Evolutionary conservation across 2,329 filamentous ascomycete species (phyloP).

Genomic region (Trichophyton verrucosum): DNA sequence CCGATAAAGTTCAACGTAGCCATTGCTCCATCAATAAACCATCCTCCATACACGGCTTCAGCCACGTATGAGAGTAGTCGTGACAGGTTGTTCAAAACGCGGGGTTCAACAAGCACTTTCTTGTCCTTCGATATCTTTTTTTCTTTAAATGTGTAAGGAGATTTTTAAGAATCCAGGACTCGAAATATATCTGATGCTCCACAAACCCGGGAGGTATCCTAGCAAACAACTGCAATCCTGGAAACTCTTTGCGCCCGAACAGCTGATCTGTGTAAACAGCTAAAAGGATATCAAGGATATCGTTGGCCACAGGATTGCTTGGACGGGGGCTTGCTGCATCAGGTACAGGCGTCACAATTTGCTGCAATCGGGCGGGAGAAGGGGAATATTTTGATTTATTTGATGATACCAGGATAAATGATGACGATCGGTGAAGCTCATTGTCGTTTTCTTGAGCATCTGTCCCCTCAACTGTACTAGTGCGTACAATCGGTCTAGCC

Average conservation of each 20-base stretch:
- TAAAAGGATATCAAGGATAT: slow-evolving; percentile 63
- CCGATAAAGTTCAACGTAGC: slow-evolving; percentile 76
- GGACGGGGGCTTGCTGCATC: slow-evolving; percentile 35
- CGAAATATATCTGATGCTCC: slow-evolving; percentile 90
- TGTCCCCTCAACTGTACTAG: slow-evolving; percentile 46
- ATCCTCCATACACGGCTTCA: slow-evolving; percentile 88
- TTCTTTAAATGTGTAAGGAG: slow-evolving; percentile 58
- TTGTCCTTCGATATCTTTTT: slow-evolving; percentile 60
- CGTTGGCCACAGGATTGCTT: slow-evolving; percentile 60
- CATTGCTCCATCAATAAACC: slow-evolving; percentile 84
- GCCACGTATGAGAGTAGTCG: slow-evolving; percentile 69
- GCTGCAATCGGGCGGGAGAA: slow-evolving; percentile 51
- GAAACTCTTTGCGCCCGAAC: slow-evolving; percentile 76
- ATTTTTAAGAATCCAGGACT: slow-evolving; percentile 72
- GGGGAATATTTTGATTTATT: slow-evolving; percentile 48
- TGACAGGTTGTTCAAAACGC: slow-evolving; percentile 73
- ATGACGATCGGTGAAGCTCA: slow-evolving; percentile 64
- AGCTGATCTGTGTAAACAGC: slow-evolving; percentile 77
- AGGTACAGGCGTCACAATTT: slow-evolving; percentile 49
- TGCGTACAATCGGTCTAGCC: slow-evolving; percentile 57
- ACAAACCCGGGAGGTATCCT: slow-evolving; percentile 87
- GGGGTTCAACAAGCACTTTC: slow-evolving; percentile 63
- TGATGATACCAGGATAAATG: slow-evolving; percentile 76
- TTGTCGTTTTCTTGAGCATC: slow-evolving; percentile 28
- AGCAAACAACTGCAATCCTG: slow-evolving; percentile 70